A percentile compares a stretch with the other conserved stretches of the same genome.
These are phyloP conservation scores for Nicotiana paniculata DNA, from an alignment of 257 asterid genomes.

Conservation along the genomic window DNA sequence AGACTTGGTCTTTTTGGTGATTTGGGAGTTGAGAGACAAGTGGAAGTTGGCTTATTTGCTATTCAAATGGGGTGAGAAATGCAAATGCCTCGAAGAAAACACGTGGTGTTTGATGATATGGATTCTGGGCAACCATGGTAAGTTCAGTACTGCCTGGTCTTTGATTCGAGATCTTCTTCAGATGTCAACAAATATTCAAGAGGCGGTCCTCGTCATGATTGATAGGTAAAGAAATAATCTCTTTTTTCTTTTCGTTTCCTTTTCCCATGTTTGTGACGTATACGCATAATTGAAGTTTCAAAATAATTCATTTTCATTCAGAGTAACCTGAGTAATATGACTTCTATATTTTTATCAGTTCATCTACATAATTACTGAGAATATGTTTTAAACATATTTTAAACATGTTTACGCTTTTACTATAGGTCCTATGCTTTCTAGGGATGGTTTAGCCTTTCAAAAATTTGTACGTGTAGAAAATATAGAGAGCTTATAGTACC, in stretches of 20 bases:
- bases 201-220: conserved; percentile 70
- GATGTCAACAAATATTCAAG: conserved; percentile 44
- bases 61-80: conserved; percentile 79
- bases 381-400: not conserved
- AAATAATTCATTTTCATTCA: not conserved
- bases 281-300: not conserved
- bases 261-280: not conserved
- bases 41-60: conserved; percentile 82
- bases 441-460: no score
- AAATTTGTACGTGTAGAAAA: no score
- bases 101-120: conserved; percentile 74
- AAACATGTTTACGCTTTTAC: no score
- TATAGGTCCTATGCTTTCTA: no score
- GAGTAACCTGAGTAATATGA: not conserved
- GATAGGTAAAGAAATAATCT: conserved; percentile 47
- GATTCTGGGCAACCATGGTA: conserved; percentile 73
- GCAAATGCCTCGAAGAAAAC: conserved; percentile 50
- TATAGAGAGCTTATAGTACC: no score
- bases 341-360: not conserved
- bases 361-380: not conserved
- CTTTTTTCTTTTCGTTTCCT: not conserved
- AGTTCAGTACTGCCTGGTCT: conserved; percentile 91
- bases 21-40: conserved; percentile 67
- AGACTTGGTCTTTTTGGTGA: conserved; percentile 43
- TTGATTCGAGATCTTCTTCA: conserved; percentile 51